Conservation (phyloP, 495 filamentous ascomycete species). For the Choiromyces venosus region DNA sequence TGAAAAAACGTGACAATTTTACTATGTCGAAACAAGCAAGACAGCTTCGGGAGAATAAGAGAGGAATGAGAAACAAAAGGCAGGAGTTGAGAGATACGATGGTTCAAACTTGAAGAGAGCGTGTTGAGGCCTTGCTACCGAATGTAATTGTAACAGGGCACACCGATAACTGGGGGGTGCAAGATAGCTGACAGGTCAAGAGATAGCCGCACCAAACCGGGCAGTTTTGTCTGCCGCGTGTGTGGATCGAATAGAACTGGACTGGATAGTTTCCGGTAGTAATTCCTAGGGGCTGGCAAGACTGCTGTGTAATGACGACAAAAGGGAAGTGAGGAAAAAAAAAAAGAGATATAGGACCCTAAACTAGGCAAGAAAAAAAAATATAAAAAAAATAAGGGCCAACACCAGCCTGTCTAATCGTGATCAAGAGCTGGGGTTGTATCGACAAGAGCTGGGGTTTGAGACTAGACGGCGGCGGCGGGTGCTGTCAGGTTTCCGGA, state of each 20-base stretch:
- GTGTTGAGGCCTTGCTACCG: not conserved
- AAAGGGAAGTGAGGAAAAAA: not conserved
- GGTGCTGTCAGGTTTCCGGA: conserved; percentile 1
- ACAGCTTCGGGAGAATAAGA: not conserved
- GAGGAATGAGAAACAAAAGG: not conserved
- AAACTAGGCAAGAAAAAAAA: conserved; percentile 19
- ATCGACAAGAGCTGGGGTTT: not conserved
- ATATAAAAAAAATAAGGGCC: conserved; percentile 4
- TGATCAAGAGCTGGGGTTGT: not conserved
- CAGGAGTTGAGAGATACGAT: not conserved
- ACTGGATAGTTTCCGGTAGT: not conserved
- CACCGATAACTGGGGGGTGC: not conserved
- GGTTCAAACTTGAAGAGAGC: not conserved
- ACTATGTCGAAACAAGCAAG: not conserved
- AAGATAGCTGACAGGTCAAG: not conserved
- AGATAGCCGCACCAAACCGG: not conserved
- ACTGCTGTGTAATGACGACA: conserved; percentile 30
- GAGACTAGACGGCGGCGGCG: not conserved
- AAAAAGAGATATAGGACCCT: conserved; percentile 18
- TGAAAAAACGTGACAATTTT: not conserved
- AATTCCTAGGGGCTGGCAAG: conserved; percentile 13
- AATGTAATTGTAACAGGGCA: not conserved
- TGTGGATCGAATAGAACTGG: not conserved
- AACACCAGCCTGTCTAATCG: not conserved
- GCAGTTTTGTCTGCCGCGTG: not conserved